Base-by-base conservation (phyloP, 2,329 filamentous ascomycete genomes). In the Pezicula carpinea region DNA sequence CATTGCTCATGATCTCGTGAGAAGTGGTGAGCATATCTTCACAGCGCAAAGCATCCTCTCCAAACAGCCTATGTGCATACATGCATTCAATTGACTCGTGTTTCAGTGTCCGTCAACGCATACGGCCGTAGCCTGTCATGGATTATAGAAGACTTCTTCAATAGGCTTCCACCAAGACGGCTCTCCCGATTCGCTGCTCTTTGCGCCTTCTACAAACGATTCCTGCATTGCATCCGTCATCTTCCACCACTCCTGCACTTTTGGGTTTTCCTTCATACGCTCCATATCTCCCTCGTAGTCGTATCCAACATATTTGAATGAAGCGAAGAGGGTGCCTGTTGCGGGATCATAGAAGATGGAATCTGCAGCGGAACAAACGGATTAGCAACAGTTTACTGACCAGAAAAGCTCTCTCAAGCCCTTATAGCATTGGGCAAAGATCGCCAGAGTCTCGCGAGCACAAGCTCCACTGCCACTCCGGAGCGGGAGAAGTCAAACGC, bases 151-250 rank as follows among this genome's bases (percentile, higher is more conserved):
- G 3, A 87, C 82, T 67, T 87, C 83, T 62, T 87, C 81, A 17
- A 84, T 62, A 2, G 74, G 75, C 60, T 77, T 82, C 84, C 84
- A 88, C 84, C 84, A 87, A 10, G 73, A 62, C n/a, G 77, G 77
- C 54, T 73, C 73, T 2, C 79, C 82, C 5, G 75, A 72, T 54
- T 77, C 74, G 51, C 79, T 83, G 50, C 73, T 75, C 56, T 69
- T 73, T 2, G 80, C 80, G 0, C 80, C 82, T 0, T 75, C 71
- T 2, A 84, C 77, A 23, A 85, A 61, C 38, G 72, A 76, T 65
- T 81, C 83, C 68, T 91, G 87, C 73, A 83, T 88, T 13, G 73
- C 72, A 64, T 92, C 87, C 42, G 87, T 91, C 81, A 91, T 84
- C 48, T 70, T 71, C 87, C 87, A 92, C 88, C 87, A 92, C 64